phyloP scores from a whole-genome alignment of 768 basidiomycete species.

The Boletus fagicola region DNA sequence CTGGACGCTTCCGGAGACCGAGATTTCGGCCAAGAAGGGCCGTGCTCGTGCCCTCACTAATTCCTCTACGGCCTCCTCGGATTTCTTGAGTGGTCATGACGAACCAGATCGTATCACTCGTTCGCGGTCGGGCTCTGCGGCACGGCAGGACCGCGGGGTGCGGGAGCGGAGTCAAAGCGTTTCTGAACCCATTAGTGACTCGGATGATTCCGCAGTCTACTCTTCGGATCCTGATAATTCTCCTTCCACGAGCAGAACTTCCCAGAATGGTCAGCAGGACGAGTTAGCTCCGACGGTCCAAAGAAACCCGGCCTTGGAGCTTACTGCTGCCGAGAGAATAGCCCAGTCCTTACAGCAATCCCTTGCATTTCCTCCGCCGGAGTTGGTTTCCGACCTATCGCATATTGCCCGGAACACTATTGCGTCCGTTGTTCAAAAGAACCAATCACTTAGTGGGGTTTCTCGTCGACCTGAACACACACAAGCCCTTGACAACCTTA shows the following conservation, averaged over 20 bases:
- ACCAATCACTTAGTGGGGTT: constrained; percentile 47
- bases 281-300: constrained; percentile 15
- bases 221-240: constrained; percentile 35
- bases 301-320: constrained; percentile 35
- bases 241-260: constrained; percentile 31
- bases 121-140: constrained; percentile 37
- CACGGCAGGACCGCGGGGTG: constrained; percentile 26
- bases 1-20: constrained; percentile 63
- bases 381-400: constrained; percentile 60
- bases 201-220: constrained; percentile 69
- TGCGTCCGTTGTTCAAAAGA: constrained; percentile 55
- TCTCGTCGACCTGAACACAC: constrained; percentile 54
- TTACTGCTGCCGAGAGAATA: constrained; percentile 66
- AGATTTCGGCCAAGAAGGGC: constrained; percentile 28
- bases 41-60: constrained; percentile 34
- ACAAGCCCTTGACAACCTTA: constrained; percentile 57
- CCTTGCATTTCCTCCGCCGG: constrained; percentile 55
- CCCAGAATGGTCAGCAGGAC: constrained; percentile 29
- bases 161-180: constrained; percentile 32
- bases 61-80: constrained; percentile 36
- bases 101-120: constrained; percentile 24
- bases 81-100: constrained; percentile 21
- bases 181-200: constrained; percentile 58
- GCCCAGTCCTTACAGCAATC: constrained; percentile 64
- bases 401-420: constrained; percentile 58